Evolutionary conservation across 75 land plant species (phyloP), one percentile per base, ranked within the genome.

Genomic region (Pinus tabuliformis): DNA sequence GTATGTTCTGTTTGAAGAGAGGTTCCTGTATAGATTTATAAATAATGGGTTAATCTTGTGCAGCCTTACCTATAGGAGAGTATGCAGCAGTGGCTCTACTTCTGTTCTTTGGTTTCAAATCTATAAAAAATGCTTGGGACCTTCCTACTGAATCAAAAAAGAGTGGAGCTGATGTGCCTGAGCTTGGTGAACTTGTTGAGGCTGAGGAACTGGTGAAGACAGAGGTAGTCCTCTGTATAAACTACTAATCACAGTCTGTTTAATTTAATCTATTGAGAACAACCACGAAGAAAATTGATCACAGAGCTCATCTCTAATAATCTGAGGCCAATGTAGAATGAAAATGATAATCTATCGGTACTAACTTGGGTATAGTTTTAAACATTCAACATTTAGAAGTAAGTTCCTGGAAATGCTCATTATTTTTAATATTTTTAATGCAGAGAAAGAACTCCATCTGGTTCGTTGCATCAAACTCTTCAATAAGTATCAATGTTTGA

Each of bases 51-150:
- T 77, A 16, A 42, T 20, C 24, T 68, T 62, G 71, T 45, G 77
- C 91, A 97, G 99, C 99, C 54, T 79, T 97, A 75, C 99, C 99
- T 37, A 81, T 97, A 68, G 99, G 99, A 75, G 96, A 97, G 81
- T 97, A 95, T 87, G 96, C 98, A 24, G 99, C 99, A 52, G 88
- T 95, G 5, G 84, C 98, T 58, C 93, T 97, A 56, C 83, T 97
- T 4, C 36, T 91, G 81, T 90, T 93, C 76, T 97, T 97, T 81
- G 99, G 99, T 62, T 74, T 97, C 3, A 93, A 85, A 28, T 89
- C 98, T 45, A 89, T 97, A 30, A 97, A 92, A 84, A 81, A 91
- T 89, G 98, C 99, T 52, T 95, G 93, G 98, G 91, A 92, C 18
- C 75, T 95, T 68, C 95, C 98, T 56, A 79, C 93, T 49, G 78